These are phyloP conservation scores for Nitzschia sp. DNA, from an alignment of 108 stramenopile genomes.

Conservation along the genomic window DNA sequence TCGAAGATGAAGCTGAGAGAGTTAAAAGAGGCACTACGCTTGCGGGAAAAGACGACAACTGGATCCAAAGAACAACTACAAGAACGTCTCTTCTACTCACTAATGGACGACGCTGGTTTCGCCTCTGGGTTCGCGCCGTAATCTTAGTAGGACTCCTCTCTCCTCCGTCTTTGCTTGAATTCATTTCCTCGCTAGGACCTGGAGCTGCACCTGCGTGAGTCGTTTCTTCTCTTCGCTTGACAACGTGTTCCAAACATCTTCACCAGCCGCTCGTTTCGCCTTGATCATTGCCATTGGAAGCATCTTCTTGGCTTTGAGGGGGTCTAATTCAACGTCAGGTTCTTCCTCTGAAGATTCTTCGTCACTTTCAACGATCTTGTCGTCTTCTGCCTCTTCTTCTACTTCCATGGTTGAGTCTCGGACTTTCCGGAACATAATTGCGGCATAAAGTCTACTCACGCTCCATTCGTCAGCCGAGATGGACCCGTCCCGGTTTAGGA, in stretches of 20 bases:
- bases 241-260: slow-evolving; percentile 43
- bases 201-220: slow-evolving; percentile 35
- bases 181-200: slow-evolving; percentile 17
- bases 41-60: slow-evolving; percentile 44
- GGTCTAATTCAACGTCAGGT: slow-evolving; percentile 28
- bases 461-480: slow-evolving; percentile 87
- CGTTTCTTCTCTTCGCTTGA: slow-evolving; percentile 52
- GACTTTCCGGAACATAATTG: slow-evolving; percentile 88
- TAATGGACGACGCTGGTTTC: slow-evolving; percentile 58
- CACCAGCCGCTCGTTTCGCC: slow-evolving; percentile 46
- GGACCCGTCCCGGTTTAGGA: slow-evolving; percentile 71
- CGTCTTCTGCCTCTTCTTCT: slow-evolving; percentile 58
- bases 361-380: slow-evolving; percentile 39
- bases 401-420: slow-evolving; percentile 64
- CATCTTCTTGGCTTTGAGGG: slow-evolving; percentile 46
- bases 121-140: slow-evolving; percentile 33
- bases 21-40: slow-evolving; percentile 53
- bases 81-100: slow-evolving; percentile 52
- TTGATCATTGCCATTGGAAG: slow-evolving; percentile 61
- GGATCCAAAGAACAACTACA: slow-evolving; percentile 67
- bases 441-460: slow-evolving; percentile 80
- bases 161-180: not conserved
- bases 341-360: slow-evolving; percentile 29
- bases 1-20: slow-evolving; percentile 50
- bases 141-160: too few relatives aligned